A percentile compares a stretch with the other conserved stretches of the same genome.
These are phyloP conservation scores for Rutstroemia sydowiana DNA, from an alignment of 2,329 filamentous ascomycete species.

Conservation along the genomic window DNA sequence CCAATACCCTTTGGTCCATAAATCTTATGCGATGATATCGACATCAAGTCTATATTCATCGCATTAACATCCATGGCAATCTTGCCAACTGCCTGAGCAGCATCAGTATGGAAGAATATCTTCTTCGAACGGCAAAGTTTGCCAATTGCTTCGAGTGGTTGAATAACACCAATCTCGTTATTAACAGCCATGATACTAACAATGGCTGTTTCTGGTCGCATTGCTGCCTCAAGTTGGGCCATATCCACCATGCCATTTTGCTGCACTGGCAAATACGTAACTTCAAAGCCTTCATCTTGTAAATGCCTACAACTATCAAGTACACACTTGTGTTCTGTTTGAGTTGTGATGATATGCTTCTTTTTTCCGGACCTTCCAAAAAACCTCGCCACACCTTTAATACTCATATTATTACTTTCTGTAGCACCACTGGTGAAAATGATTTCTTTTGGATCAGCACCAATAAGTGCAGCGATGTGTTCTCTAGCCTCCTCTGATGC, in stretches of 20 bases:
- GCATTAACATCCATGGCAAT: slow-evolving; percentile 94
- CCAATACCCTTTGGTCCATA: slow-evolving; percentile 97
- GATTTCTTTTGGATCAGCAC: slow-evolving; percentile 94
- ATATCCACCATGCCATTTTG: slow-evolving; percentile 79
- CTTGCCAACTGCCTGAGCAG: slow-evolving; percentile 95
- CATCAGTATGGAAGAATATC: slow-evolving; percentile 97
- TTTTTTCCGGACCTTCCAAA: slow-evolving; percentile 92
- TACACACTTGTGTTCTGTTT: slow-evolving; percentile 99
- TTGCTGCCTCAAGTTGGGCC: slow-evolving; percentile 77
- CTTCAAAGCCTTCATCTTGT: slow-evolving; percentile 91
- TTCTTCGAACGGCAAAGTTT: slow-evolving; percentile 85
- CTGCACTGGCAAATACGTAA: slow-evolving; percentile 94
- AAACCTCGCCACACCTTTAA: slow-evolving; percentile 95
- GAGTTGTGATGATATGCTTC: slow-evolving; percentile 94
- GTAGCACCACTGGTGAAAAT: slow-evolving; percentile 98
- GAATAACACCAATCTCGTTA: slow-evolving; percentile 99
- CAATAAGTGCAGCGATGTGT: slow-evolving; percentile 79
- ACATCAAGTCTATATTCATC: slow-evolving; percentile 98
- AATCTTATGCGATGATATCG: slow-evolving; percentile 96
- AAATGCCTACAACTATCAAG: slow-evolving; percentile 94
- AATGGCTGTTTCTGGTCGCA: slow-evolving; percentile 81
- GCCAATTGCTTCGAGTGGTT: slow-evolving; percentile 89
- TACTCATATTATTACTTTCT: slow-evolving; percentile 99
- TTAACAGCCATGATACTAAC: slow-evolving; percentile 99
- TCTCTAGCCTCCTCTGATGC: slow-evolving; percentile 80